Percentiles rank a stretch among this genome's conserved stretches.
Evolutionary conservation across 306 rosid species (phyloP).

Genomic region (Elaeagnus macrophylla): DNA sequence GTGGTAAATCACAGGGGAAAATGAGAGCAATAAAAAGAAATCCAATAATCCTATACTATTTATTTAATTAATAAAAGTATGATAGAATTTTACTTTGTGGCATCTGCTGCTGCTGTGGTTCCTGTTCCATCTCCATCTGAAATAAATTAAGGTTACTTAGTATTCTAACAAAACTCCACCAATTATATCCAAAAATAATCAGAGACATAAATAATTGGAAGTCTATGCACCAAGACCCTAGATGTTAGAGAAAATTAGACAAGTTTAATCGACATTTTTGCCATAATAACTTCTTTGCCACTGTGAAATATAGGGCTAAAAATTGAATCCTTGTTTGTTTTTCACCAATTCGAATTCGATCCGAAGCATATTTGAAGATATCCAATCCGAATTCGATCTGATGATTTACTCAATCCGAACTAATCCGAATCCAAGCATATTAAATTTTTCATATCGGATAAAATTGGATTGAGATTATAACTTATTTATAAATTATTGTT

Average conservation of each 20-base stretch:
- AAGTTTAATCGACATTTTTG: neutral
- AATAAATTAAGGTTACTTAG: conserved; percentile 26
- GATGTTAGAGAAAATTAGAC: neutral
- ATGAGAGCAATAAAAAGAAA: neutral
- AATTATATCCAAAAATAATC: neutral
- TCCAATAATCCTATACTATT: conserved; percentile 1
- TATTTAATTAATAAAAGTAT: neutral
- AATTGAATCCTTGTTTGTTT: too few species aligned
- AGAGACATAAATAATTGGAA: neutral
- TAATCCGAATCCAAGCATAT: too few species aligned
- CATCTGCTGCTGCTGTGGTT: conserved; percentile 56
- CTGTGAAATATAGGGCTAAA: too few species aligned
- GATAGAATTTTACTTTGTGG: conserved; percentile 64
- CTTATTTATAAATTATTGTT: too few species aligned
- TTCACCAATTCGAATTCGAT: too few species aligned
- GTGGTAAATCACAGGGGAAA: conserved; percentile 9
- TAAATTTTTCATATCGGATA: too few species aligned
- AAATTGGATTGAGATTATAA: too few species aligned
- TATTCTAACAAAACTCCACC: conserved; percentile 3
- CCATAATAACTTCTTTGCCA: neutral
- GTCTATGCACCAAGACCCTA: neutral
- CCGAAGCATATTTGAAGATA: too few species aligned
- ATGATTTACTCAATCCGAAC: too few species aligned
- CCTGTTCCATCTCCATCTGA: conserved; percentile 61
- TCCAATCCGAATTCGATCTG: too few species aligned